Evolutionary conservation across 306 rosid species (phyloP), one percentile per base, ranked within the genome.

Genomic region (Vigna trinervia): DNA sequence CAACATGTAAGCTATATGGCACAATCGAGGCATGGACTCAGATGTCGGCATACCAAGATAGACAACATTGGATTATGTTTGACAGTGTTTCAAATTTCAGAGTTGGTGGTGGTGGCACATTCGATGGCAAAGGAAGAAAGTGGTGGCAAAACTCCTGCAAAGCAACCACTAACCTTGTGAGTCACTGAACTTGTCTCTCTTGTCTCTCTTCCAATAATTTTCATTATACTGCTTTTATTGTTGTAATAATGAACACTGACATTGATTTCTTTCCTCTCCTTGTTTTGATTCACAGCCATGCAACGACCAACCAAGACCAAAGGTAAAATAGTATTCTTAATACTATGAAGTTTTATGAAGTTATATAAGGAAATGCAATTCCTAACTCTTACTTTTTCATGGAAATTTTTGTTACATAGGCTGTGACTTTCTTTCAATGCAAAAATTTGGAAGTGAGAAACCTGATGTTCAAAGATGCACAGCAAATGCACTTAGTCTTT

Each of bases 131-230:
- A 73, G 98, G 98, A 5, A 86, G 72, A 73, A 88, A 23, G 22
- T 93, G 97, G 98, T 93, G 98, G 98, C 66, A 39, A 48, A 91
- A 77, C 54, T 93, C 98, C 38, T 91, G 98, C 87, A 93, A 93
- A 86, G 47, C 79, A 48, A 72, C 90, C 81, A n/a, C 83, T 30
- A 26, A 57, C 56, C 85, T 67, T 68, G 98, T 91, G 53, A 80
- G 84, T 71, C 19, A 34, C 56, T 20, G 39, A 50, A 23, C 30
- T 26, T 26, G n/a, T 69, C 23, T 59, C 53, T 32, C 10, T 17
- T 22, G 23, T 22, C 23, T 22, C 23, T 22, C 23, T 22, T 46
- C 15, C 50, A 53, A 52, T 48, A 5, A 73, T 32, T 71, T 52
- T n/a, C 45, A 64, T 19, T 48, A 12, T 17, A 17, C 41, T 19